phyloP scores from a whole-genome alignment of 2,329 filamentous ascomycete genomes.

The Xylaria sp. region DNA sequence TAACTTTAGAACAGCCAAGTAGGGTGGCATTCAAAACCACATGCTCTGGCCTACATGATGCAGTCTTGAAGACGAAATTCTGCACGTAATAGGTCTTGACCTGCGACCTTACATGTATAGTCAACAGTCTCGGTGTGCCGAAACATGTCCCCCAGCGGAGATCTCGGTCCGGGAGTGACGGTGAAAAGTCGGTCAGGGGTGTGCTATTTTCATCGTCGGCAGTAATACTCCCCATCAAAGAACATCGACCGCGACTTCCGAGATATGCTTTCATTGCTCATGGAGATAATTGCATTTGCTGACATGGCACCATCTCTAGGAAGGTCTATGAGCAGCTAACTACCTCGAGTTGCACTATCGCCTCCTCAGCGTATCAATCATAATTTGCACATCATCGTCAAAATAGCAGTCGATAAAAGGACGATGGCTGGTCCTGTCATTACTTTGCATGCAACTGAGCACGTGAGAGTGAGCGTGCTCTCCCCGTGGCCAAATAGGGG shows the following conservation, averaged over 20 bases:
- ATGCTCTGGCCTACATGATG: not conserved
- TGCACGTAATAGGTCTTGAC: too few species aligned
- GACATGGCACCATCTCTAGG: not conserved
- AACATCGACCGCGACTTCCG: not conserved
- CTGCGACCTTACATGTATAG: too few species aligned
- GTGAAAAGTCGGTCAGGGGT: not conserved
- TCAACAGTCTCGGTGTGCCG: not conserved
- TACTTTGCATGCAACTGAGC: not conserved
- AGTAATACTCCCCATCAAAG: not conserved
- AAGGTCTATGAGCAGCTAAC: too few species aligned
- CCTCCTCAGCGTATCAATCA: too few species aligned
- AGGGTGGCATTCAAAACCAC: not conserved
- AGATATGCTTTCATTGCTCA: not conserved
- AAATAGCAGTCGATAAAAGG: too few species aligned
- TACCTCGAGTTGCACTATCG: too few species aligned
- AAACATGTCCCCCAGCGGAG: too few species aligned
- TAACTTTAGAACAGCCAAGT: slow-evolving; percentile 5
- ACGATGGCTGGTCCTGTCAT: not conserved
- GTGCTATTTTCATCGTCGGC: not conserved
- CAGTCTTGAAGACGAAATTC: too few species aligned
- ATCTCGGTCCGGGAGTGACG: not conserved
- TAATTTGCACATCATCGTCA: not conserved
- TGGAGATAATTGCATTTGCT: not conserved
- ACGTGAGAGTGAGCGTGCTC: not conserved
- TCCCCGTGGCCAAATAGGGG: too few species aligned